Percentiles rank a stretch among this genome's conserved stretches.
phyloP scores from a whole-genome alignment of 225 moss, liverwort and hornwort species.

The Rhytidiadelphus loreus region DNA sequence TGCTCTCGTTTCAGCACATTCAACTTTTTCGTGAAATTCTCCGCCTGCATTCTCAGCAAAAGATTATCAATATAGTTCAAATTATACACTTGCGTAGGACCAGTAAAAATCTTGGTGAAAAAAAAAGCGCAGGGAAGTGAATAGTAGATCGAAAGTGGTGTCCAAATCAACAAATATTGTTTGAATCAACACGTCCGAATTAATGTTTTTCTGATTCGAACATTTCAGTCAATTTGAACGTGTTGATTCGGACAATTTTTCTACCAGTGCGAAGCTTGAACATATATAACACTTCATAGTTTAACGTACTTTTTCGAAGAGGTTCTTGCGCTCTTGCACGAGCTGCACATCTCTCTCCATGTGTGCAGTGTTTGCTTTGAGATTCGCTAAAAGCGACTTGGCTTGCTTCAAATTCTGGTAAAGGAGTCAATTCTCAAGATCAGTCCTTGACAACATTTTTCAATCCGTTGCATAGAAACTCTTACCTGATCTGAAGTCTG shows the following conservation, averaged over 20 bases:
- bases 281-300: background rate
- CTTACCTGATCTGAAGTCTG: no score
- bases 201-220: background rate
- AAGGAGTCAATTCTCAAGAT: background rate
- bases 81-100: background rate
- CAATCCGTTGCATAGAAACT: background rate
- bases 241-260: background rate
- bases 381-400: conserved; percentile 17
- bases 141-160: background rate
- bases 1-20: conserved; percentile 47
- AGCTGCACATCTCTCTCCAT: conserved; percentile 54
- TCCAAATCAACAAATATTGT: background rate
- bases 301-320: conserved; percentile 26
- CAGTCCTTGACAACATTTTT: background rate
- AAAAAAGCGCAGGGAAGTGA: background rate
- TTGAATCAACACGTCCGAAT: background rate
- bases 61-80: background rate
- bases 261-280: background rate
- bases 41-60: conserved; percentile 27
- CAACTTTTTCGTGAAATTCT: conserved; percentile 42
- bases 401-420: conserved; percentile 9
- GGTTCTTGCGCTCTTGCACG: conserved; percentile 35
- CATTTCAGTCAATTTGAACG: background rate
- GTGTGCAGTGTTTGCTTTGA: conserved; percentile 30
- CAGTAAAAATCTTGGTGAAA: no score